Evolutionary conservation across 1,284 basidiomycete species (phyloP).

Genomic region (Fomitopsis pinicola): DNA sequence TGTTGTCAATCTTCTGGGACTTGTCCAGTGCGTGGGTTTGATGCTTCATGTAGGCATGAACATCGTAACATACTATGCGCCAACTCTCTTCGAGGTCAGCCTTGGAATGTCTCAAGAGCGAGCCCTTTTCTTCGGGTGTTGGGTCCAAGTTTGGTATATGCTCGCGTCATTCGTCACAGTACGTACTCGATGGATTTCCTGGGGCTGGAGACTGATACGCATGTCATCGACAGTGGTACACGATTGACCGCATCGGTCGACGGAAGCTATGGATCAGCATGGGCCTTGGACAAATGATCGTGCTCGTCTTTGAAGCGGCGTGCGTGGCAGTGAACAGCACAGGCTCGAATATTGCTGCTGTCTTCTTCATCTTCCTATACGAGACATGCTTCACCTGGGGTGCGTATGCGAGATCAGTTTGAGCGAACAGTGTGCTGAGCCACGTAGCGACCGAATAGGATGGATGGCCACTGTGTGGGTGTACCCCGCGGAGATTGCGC

Average conservation of each 20-base stretch:
- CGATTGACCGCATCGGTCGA: slow-evolving; percentile 10
- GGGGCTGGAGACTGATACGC: no score
- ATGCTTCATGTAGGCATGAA: slow-evolving; percentile 3
- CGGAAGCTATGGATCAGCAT: slow-evolving; percentile 9
- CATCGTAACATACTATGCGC: slow-evolving; percentile 12
- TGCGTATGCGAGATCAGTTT: not conserved
- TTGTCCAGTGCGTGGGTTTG: not conserved
- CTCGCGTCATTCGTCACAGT: slow-evolving; percentile 19
- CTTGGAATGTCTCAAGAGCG: slow-evolving; percentile 7
- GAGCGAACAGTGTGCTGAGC: not conserved
- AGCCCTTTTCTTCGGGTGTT: slow-evolving; percentile 10
- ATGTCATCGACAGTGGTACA: slow-evolving; percentile 7
- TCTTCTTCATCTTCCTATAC: slow-evolving; percentile 9
- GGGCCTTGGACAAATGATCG: slow-evolving; percentile 7
- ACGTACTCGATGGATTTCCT: not conserved
- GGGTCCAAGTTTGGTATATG: slow-evolving; percentile 16
- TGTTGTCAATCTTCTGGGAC: not conserved
- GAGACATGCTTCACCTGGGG: slow-evolving; percentile 12
- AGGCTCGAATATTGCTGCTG: slow-evolving; percentile 4
- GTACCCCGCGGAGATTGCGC: slow-evolving; percentile 10
- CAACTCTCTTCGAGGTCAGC: slow-evolving; percentile 10
- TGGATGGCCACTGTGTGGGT: slow-evolving; percentile 14
- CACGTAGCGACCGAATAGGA: not conserved
- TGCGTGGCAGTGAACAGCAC: slow-evolving; percentile 7
- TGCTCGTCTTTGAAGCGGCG: slow-evolving; percentile 6